These are phyloP conservation scores for sorghum (Sorghum bicolor) DNA, from an alignment of 176 grass and related monocot species.

Conservation along the genomic window DNA sequence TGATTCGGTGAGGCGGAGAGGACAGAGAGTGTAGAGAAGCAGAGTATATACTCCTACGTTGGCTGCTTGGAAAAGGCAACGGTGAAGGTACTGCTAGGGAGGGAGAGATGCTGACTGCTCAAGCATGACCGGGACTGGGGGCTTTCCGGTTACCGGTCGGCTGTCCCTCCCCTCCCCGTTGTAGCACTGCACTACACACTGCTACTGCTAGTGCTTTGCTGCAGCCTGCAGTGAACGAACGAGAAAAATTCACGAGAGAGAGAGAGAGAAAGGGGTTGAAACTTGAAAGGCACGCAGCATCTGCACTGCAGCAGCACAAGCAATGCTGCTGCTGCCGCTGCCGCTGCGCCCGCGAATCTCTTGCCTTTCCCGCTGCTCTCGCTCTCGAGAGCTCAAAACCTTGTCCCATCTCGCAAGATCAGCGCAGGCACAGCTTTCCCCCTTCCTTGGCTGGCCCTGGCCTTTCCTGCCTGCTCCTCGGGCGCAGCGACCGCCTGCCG, in stretches of 20 bases:
- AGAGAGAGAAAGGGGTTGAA: not conserved
- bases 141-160: not conserved
- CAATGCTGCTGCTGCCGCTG: not conserved
- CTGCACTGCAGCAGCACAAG: not conserved
- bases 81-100: no score
- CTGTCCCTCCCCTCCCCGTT: not conserved
- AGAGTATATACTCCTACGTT: no score
- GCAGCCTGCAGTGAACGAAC: not conserved
- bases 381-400: not conserved
- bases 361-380: not conserved
- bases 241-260: not conserved
- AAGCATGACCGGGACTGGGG: not conserved
- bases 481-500: not conserved
- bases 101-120: not conserved
- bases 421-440: not conserved
- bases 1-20: no score
- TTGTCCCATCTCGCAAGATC: not conserved
- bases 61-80: no score
- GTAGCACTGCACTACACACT: not conserved
- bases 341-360: not conserved
- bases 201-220: not conserved
- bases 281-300: not conserved
- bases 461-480: not conserved
- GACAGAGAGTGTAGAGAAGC: no score
- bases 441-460: not conserved